phyloP scores from a whole-genome alignment of 306 rosid species.

The Lithocarpus polystachyus region DNA sequence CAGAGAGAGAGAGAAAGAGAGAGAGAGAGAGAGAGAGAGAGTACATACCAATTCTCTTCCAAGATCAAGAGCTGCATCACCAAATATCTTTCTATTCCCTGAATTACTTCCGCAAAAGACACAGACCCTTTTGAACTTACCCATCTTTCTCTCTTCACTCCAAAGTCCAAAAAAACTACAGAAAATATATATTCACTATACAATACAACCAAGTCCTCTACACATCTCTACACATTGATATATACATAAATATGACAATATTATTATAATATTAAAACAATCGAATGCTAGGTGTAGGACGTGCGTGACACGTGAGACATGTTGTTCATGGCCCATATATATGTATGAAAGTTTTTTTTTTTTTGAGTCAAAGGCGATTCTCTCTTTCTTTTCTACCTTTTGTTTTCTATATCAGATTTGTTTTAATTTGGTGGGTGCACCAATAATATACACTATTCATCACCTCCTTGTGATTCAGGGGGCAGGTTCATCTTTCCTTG shows the following conservation, averaged over 20 bases:
- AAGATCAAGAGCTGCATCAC: constrained; percentile 33
- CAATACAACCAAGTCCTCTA: background rate
- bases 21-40: background rate
- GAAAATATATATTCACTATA: background rate
- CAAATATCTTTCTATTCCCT: constrained; percentile 18
- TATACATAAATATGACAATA: background rate
- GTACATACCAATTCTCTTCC: constrained; percentile 20
- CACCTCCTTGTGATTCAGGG: background rate
- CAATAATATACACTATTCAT: background rate
- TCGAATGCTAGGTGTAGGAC: background rate
- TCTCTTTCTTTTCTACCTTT: constrained; percentile 10
- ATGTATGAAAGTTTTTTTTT: background rate
- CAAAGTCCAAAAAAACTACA: background rate
- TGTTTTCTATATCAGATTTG: constrained; percentile 7
- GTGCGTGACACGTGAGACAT: constrained; percentile 13
- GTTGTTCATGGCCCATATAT: background rate
- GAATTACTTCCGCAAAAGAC: constrained; percentile 27
- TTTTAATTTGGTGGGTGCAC: constrained; percentile 16
- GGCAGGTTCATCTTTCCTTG: constrained; percentile 1
- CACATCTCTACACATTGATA: background rate
- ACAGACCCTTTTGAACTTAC: constrained; percentile 18
- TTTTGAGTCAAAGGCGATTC: constrained; percentile 12
- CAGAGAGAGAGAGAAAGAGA: background rate
- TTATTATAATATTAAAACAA: background rate
- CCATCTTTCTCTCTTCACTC: constrained; percentile 4